Percentiles rank a stretch among this genome's conserved stretches.
These are phyloP conservation scores for Colletotrichum scovillei DNA, from an alignment of 2,329 filamentous ascomycete genomes.

Conservation along the genomic window DNA sequence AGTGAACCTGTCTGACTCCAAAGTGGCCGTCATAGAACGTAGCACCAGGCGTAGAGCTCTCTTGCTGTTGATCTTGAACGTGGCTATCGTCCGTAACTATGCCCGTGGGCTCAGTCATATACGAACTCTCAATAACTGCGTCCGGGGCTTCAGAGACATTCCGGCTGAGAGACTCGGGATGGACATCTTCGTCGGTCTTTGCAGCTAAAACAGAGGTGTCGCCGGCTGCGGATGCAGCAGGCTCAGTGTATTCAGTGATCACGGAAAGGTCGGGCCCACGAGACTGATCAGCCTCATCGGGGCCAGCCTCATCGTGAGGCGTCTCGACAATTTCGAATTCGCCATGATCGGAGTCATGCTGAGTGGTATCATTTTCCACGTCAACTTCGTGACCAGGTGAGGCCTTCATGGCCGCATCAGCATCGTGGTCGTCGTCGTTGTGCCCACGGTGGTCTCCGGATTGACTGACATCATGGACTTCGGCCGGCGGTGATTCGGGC, in stretches of 20 bases:
- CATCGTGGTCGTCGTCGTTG: background rate
- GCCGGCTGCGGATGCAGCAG: background rate
- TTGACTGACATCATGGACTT: background rate
- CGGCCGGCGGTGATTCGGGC: background rate
- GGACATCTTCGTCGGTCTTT: background rate
- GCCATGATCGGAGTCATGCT: background rate
- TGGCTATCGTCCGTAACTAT: constrained; percentile 7
- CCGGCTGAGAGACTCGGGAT: background rate
- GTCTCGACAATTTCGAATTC: background rate
- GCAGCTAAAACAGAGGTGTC: background rate
- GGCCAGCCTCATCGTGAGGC: background rate
- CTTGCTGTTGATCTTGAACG: background rate
- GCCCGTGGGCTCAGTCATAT: constrained; percentile 6
- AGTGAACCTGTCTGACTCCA: background rate
- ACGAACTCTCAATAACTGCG: constrained; percentile 7
- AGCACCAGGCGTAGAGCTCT: background rate
- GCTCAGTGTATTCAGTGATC: constrained; percentile 22
- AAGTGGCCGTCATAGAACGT: background rate
- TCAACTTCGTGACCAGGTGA: background rate
- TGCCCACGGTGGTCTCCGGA: background rate
- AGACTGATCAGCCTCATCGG: background rate
- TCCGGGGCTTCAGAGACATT: constrained; percentile 10
- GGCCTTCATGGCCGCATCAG: background rate
- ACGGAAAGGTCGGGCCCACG: constrained; percentile 7
- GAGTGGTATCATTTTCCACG: background rate